Evolutionary conservation across 208 protist species (phyloP), one percentile per base, ranked within the genome.

Genomic region (Acanthamoeba polyphaga): DNA sequence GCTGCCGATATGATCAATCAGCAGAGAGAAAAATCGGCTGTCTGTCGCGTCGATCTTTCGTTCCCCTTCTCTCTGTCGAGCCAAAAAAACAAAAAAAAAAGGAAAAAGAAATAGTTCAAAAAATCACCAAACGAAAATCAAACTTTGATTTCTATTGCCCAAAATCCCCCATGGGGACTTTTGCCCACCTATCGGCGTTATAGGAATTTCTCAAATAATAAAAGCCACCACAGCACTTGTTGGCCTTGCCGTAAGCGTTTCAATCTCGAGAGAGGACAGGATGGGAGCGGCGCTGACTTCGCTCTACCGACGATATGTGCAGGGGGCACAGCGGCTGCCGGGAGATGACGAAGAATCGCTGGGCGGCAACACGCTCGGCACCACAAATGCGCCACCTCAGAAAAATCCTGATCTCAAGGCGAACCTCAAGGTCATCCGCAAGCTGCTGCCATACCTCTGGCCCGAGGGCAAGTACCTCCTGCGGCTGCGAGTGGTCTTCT

Each of bases 361-460:
- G 0, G 60, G 78, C 43, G 32, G 80, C 51, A 88, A 88, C 51
- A 88, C 80, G 53, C 80, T 88, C 0, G 80, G 80, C 80, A 88
- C 80, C 0, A 64, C 49, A 8, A 34, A 13, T 24, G 80, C 51
- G 12, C 27, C 51, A 6, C 9, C 74, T 24, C 19, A 85, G 76
- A 49, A 55, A 5, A 55, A 64, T 6, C n/a, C 32, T 2, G 80
- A 88, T 34, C 87, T 92, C 32, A 68, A 74, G 60, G 62, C 32
- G 27, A 74, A 92, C 43, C 38, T 49, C 34, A 29, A 0, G 24
- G 87, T 92, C 34, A 68, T 92, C 13, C 87, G 87, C 64, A 68
- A 74, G 13, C 87, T 92, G 53, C 38, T 74, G 46, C 89, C 89
- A 24, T 96, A 97, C 89, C 60, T 97, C 9, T 96, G 95, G 95